These are phyloP conservation scores for Adansonia grandidieri DNA, from an alignment of 441 rosid genomes.

Conservation along the genomic window DNA sequence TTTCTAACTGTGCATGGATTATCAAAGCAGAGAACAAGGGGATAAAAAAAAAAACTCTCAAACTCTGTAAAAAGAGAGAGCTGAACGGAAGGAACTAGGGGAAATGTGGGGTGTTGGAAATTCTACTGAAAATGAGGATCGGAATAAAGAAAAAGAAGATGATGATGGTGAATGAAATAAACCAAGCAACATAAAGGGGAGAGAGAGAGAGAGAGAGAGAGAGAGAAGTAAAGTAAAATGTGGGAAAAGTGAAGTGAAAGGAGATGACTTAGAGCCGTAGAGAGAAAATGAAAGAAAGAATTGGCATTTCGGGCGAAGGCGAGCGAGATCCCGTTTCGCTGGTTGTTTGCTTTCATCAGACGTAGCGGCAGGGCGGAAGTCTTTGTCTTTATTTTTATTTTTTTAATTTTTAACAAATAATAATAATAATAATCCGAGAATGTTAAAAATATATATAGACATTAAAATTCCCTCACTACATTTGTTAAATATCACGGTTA, in stretches of 20 bases:
- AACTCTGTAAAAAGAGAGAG: neutral
- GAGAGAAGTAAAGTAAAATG: slow-evolving; percentile 40
- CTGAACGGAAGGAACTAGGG: neutral
- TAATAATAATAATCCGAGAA: too few species aligned
- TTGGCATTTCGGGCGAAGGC: slow-evolving; percentile 29
- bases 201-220: slow-evolving; percentile 4
- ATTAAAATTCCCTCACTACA: too few species aligned
- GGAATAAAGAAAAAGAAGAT: slow-evolving; percentile 26
- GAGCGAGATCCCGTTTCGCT: slow-evolving; percentile 14
- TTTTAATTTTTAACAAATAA: neutral
- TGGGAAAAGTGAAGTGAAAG: slow-evolving; percentile 30
- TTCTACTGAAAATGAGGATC: slow-evolving; percentile 22
- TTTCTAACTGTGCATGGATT: slow-evolving; percentile 1
- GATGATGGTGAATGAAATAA: neutral
- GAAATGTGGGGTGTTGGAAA: slow-evolving; percentile 17
- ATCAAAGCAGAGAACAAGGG: neutral
- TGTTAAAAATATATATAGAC: too few species aligned
- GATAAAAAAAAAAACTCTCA: neutral
- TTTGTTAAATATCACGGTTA: too few species aligned
- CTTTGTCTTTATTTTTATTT: slow-evolving; percentile 28
- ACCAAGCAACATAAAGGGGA: slow-evolving; percentile 8
- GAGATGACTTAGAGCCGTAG: slow-evolving; percentile 22
- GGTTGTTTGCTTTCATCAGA: slow-evolving; percentile 29
- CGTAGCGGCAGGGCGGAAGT: slow-evolving; percentile 36
- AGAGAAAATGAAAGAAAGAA: slow-evolving; percentile 36